These are phyloP conservation scores for Eucalyptus cladocalyx DNA, from an alignment of 345 rosid genomes.

Conservation along the genomic window DNA sequence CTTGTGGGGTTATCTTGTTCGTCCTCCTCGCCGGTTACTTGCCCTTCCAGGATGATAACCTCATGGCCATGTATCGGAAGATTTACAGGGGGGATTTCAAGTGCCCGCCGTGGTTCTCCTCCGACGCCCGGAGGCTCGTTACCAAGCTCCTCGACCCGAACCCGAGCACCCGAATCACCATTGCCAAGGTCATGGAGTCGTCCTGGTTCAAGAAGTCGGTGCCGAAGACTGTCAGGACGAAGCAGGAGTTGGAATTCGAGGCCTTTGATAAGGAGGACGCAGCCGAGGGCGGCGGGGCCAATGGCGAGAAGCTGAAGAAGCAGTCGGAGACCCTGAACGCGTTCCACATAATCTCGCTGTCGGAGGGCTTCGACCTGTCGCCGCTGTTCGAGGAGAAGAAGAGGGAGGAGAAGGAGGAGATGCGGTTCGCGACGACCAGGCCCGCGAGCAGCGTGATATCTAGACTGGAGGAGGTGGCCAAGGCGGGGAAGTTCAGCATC, in stretches of 20 bases:
- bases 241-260: constrained; percentile 19
- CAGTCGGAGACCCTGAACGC: constrained; percentile 67
- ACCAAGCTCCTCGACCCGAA: constrained; percentile 88
- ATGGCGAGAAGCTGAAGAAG: constrained; percentile 12
- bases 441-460: constrained; percentile 84
- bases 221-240: constrained; percentile 5
- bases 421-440: constrained; percentile 69
- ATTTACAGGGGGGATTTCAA: constrained; percentile 85
- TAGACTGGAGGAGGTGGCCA: constrained; percentile 66
- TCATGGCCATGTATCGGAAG: constrained; percentile 75
- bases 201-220: constrained; percentile 60
- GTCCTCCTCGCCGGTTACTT: constrained; percentile 85
- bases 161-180: constrained; percentile 42
- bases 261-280: neutral
- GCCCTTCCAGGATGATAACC: constrained; percentile 78
- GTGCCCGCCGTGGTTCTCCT: constrained; percentile 79
- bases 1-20: constrained; percentile 84
- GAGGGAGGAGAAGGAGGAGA: constrained; percentile 68
- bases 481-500: constrained; percentile 46
- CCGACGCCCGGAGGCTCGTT: constrained; percentile 64
- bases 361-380: constrained; percentile 82
- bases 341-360: constrained; percentile 76
- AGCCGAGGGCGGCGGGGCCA: neutral
- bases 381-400: constrained; percentile 86
- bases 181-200: constrained; percentile 55